Evolutionary conservation across 73 alveolate genomes (phyloP).

Genomic region (Paramecium octaurelia): DNA sequence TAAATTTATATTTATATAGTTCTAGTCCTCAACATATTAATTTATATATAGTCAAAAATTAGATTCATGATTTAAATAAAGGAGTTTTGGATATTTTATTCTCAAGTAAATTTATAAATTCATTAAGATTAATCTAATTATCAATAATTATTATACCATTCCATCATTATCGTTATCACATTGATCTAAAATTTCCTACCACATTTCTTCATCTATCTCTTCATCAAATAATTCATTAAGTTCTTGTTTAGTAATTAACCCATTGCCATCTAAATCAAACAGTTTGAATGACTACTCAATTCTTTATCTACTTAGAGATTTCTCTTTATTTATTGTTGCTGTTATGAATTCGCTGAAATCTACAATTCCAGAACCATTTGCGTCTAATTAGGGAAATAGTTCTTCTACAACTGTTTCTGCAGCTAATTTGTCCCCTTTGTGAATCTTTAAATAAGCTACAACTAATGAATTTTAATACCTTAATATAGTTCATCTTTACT

Average conservation of each 20-base stretch:
- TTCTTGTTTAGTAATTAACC: slow-evolving; percentile 11
- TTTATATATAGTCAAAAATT: background rate
- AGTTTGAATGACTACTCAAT: slow-evolving; percentile 24
- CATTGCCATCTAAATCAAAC: slow-evolving; percentile 50
- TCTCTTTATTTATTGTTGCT: slow-evolving; percentile 27
- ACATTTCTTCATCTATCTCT: slow-evolving; percentile 38
- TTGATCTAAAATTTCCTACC: slow-evolving; percentile 9
- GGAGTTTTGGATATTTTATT: background rate
- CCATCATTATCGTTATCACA: slow-evolving; percentile 43
- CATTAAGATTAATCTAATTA: background rate
- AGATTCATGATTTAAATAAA: background rate
- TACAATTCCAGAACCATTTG: slow-evolving; percentile 31
- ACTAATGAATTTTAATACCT: background rate
- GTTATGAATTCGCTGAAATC: slow-evolving; percentile 50
- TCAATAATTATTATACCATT: background rate
- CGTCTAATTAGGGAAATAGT: slow-evolving; percentile 33
- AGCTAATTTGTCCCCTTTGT: slow-evolving; percentile 6
- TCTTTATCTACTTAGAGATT: background rate
- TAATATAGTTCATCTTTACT: slow-evolving; percentile 39
- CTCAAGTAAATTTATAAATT: slow-evolving; percentile 4
- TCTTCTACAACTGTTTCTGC: slow-evolving; percentile 27
- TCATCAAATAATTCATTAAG: slow-evolving; percentile 36
- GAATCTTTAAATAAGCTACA: background rate
- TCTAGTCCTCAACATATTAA: background rate
- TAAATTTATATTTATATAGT: background rate